Percentiles rank a stretch among this genome's conserved stretches.
Evolutionary conservation across 2,329 filamentous ascomycete genomes (phyloP).

Genomic region (Ophiognomonia clavigignenti-juglandacearum): DNA sequence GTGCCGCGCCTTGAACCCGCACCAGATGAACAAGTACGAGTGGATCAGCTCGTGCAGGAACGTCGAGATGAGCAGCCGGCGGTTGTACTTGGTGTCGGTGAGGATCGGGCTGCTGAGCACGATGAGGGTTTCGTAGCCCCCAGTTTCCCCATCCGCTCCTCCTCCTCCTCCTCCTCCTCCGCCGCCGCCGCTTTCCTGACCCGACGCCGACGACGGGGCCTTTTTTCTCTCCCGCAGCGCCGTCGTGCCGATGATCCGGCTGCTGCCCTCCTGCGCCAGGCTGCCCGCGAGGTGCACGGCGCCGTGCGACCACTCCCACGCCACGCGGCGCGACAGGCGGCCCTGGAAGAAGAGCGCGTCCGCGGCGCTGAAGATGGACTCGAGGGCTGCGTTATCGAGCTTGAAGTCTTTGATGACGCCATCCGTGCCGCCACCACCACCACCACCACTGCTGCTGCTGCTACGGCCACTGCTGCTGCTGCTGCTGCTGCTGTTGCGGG

Average conservation of each 20-base stretch:
- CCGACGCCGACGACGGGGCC: too few relatives aligned
- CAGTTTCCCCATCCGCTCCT: too few relatives aligned
- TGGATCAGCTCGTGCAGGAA: conserved; percentile 65
- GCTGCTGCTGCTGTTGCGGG: conserved; percentile 32
- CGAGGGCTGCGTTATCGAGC: conserved; percentile 53
- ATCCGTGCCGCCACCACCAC: too few relatives aligned
- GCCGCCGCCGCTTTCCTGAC: too few relatives aligned
- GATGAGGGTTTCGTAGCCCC: conserved; percentile 59
- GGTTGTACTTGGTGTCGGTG: conserved; percentile 49
- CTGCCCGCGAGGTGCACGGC: conserved; percentile 23
- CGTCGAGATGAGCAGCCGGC: conserved; percentile 57
- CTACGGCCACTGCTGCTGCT: conserved; percentile 31
- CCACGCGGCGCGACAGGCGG: conserved; percentile 50
- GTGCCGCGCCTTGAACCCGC: conserved; percentile 51
- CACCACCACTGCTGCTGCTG: conserved; percentile 25
- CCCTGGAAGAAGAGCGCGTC: conserved; percentile 61
- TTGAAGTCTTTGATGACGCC: conserved; percentile 40
- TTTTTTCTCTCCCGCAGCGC: conserved; percentile 43
- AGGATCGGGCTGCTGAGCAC: conserved; percentile 57
- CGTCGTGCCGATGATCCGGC: conserved; percentile 58
- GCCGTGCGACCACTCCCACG: conserved; percentile 57
- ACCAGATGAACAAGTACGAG: conserved; percentile 60
- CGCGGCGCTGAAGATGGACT: conserved; percentile 54
- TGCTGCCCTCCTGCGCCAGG: conserved; percentile 32
- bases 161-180: too few relatives aligned